Base-by-base conservation (phyloP, 768 basidiomycete species). In the Termitomyces bulborhizus region DNA sequence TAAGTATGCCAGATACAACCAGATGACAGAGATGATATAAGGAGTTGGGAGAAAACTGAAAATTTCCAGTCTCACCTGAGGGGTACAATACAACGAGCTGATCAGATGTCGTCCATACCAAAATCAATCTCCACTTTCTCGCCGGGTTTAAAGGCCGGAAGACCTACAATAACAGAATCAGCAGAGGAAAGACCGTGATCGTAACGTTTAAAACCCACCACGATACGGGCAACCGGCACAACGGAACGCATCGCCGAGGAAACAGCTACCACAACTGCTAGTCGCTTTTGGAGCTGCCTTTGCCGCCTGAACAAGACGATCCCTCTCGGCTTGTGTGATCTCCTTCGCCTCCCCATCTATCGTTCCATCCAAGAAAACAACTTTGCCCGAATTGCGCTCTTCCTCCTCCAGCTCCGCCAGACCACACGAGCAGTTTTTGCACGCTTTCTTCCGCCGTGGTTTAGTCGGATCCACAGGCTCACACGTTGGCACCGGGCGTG, bases 391-490 rank as follows among this genome's bases (percentile, higher is more conserved):
- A 59, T 68, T 74, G 55, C 74, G 68, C 71, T 98, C 93, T 68
- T 93, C 90, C 54, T 84, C 88, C 69, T 97, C 93, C 16, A 96
- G 68, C 76, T 98, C 97, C 16, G 90, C 87, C 55, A 99, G 79
- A n/a, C 97, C 97, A 65, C 97, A 99, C 2, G 92, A 83, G 71
- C 97, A 99, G 67, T 83, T 84, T 75, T 98, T 98, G 81, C 97
- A 99, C 31, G 97, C 96, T 68, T 85, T 87, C 77, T 89, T 93
- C 62, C 88, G 76, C 59, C 88, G 76, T n/a, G 83, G 80, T 13
- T 76, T 77, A 24, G 69, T 62, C 18, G 72, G 60, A 36, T 66
- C 73, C 18, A 80, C 71, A 15, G 90, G 90, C 66, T 88, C 90
- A 61, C 90, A 92, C 5, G 81, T 79, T 27, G 88, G 86, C 34